Evolutionary conservation across 2,329 filamentous ascomycete genomes (phyloP), one percentile per base, ranked within the genome.

Genomic region (Apiospora kogelbergensis): DNA sequence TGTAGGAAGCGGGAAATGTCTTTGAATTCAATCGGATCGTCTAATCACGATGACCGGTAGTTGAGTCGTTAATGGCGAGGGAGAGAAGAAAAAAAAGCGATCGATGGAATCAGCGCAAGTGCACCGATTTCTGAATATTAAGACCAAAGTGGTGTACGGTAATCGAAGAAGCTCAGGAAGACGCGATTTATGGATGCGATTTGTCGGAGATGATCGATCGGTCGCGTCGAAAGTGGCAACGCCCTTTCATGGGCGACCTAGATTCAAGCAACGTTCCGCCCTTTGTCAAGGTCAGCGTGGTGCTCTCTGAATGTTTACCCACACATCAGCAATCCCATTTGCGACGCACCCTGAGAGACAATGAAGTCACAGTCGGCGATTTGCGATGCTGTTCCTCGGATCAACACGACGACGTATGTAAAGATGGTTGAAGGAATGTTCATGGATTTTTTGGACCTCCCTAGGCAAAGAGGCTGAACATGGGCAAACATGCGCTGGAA

Each of bases 251-350:
- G 53, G 53, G 37, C 63, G 63, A 65, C 37, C 37, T 65, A 44
- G 63, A 22, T 33, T 65, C 37, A 65, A 65, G 63, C 63, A 44
- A 65, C 53, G 53, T 37, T 65, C 63, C 41, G 63, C 63, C 63
- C 63, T 65, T 65, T 60, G 53, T 41, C 63, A 65, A 65, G 63
- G 63, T 65, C 63, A 65, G 63, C 63, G 63, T 22, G 13, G 63
- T n/a, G 63, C 37, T 44, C 60, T 42, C 63, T 26, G 13, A 44
- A 42, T 24, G 17, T 13, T 65, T 22, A 65, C 30, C 53, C 30
- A 65, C 37, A 65, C 63, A 65, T 65, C 63, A 65, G 63, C 26
- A 65, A 3, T 65, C 9, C 63, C 63, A 40, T 65, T 20, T 30
- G 63, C 63, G 41, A 65, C 63, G 41, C 63, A 65, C 63, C 63